Evolutionary conservation across 495 filamentous ascomycete genomes (phyloP).

Genomic region (Parmelia sp.): DNA sequence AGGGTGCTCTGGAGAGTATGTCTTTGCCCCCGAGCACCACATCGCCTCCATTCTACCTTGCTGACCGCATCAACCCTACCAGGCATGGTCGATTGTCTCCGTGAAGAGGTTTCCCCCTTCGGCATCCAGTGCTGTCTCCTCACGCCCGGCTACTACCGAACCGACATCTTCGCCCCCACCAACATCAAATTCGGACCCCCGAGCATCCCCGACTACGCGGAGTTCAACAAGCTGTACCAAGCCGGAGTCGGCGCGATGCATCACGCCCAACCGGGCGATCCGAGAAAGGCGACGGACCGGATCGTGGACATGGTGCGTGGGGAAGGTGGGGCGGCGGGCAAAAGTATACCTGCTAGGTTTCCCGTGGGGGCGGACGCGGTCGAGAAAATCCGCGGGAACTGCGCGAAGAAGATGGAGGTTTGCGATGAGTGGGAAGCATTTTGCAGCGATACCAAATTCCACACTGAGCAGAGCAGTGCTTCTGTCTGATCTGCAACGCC

Average conservation of each 20-base stretch:
- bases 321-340: not conserved
- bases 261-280: not conserved
- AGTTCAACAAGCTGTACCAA: not conserved
- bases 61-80: not conserved
- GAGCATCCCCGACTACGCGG: not conserved
- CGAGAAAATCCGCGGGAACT: not conserved
- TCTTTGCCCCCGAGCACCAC: not conserved
- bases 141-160: slow-evolving; percentile 36
- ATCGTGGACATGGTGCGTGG: not conserved
- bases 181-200: not conserved
- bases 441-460: not conserved
- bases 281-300: not conserved
- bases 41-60: not conserved
- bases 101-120: slow-evolving; percentile 28
- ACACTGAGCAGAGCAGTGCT: too few species aligned
- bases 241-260: not conserved
- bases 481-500: too few species aligned
- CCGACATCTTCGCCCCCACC: slow-evolving; percentile 22
- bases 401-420: not conserved
- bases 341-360: not conserved
- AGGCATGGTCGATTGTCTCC: slow-evolving; percentile 26
- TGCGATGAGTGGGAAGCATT: not conserved
- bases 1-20: slow-evolving; percentile 28
- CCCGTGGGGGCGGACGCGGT: not conserved
- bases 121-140: slow-evolving; percentile 32